Percentiles rank a stretch among this genome's conserved stretches.
These are phyloP conservation scores for Pseudozyma thailandica DNA, from an alignment of 1,284 basidiomycete genomes.

Conservation along the genomic window DNA sequence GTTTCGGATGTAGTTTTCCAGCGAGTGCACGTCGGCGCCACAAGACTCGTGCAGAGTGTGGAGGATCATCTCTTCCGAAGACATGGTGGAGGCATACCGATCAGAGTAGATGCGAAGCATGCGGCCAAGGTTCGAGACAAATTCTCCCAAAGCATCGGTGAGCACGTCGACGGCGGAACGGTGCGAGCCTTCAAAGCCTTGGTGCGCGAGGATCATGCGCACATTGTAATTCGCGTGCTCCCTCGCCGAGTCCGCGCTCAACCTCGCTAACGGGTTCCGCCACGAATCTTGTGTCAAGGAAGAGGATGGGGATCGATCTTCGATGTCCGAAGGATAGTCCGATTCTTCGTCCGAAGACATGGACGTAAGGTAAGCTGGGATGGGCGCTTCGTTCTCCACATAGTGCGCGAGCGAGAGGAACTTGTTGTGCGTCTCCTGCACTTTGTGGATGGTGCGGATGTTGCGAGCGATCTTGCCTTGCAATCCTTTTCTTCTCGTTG, in stretches of 20 bases:
- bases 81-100: slow-evolving; percentile 81
- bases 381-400: slow-evolving; percentile 61
- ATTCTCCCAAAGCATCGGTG: slow-evolving; percentile 82
- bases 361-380: slow-evolving; percentile 57
- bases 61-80: slow-evolving; percentile 88
- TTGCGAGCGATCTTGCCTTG: slow-evolving; percentile 56
- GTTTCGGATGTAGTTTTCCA: slow-evolving; percentile 88
- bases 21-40: slow-evolving; percentile 77
- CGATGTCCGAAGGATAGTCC: slow-evolving; percentile 48
- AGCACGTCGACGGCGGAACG: slow-evolving; percentile 79
- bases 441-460: slow-evolving; percentile 57
- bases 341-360: slow-evolving; percentile 60
- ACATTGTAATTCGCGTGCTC: slow-evolving; percentile 51
- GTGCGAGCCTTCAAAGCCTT: slow-evolving; percentile 61
- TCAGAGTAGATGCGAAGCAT: slow-evolving; percentile 85
- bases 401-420: slow-evolving; percentile 56
- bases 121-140: slow-evolving; percentile 83
- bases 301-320: slow-evolving; percentile 16
- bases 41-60: slow-evolving; percentile 90
- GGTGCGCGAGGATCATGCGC: slow-evolving; percentile 58
- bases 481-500: slow-evolving; percentile 47
- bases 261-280: slow-evolving; percentile 22
- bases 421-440: slow-evolving; percentile 61
- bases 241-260: slow-evolving; percentile 39
- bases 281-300: slow-evolving; percentile 7